Conservation (phyloP, 2,329 filamentous ascomycete species). For the Acrodontium crateriforme region DNA sequence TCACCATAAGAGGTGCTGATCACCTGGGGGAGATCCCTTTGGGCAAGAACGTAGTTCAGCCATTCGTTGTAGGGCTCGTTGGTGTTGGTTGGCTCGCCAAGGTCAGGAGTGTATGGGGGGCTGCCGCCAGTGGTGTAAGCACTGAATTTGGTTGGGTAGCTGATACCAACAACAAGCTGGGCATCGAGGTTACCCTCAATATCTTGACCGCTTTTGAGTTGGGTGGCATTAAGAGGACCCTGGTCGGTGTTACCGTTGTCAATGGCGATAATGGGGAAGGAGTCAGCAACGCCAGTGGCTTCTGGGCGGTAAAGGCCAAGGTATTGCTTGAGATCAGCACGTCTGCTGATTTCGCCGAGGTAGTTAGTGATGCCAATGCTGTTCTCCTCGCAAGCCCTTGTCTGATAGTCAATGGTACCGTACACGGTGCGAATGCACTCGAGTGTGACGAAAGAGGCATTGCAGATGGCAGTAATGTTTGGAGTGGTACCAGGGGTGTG, state of each 20-base stretch:
- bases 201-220: conserved; percentile 13
- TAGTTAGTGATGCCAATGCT: conserved; percentile 35
- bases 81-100: conserved; percentile 33
- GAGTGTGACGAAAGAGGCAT: conserved; percentile 38
- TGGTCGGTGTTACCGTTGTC: conserved; percentile 41
- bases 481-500: conserved; percentile 1
- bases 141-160: conserved; percentile 39
- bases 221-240: conserved; percentile 22
- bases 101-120: conserved; percentile 38
- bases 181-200: conserved; percentile 51
- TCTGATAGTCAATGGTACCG: conserved; percentile 39
- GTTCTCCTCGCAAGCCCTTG: conserved; percentile 29
- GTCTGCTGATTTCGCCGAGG: conserved; percentile 31
- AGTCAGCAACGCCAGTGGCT: conserved; percentile 31
- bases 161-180: conserved; percentile 45
- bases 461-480: conserved; percentile 31
- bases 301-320: conserved; percentile 41
- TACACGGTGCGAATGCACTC: conserved; percentile 42
- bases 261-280: conserved; percentile 45
- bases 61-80: conserved; percentile 59
- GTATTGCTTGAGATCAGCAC: conserved; percentile 44
- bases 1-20: conserved; percentile 55
- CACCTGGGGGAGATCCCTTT: conserved; percentile 44
- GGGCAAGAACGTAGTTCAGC: conserved; percentile 43
- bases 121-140: conserved; percentile 48